Conservation (phyloP, 768 basidiomycete genomes). For the Zangia roseola region DNA sequence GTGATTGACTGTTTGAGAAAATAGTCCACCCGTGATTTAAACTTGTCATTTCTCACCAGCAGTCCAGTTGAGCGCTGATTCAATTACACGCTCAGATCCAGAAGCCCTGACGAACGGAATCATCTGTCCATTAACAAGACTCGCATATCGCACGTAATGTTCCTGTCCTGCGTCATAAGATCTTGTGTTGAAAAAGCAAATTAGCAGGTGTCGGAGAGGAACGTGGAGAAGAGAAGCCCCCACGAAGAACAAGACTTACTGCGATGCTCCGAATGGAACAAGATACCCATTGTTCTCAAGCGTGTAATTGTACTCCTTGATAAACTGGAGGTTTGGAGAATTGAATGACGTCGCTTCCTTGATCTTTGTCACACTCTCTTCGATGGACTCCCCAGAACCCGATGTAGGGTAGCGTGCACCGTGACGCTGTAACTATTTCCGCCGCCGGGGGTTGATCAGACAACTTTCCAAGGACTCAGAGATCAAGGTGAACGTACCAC, state of each 20-base stretch:
- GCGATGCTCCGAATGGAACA: constrained; percentile 60
- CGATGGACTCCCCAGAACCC: constrained; percentile 40
- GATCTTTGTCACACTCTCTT: constrained; percentile 51
- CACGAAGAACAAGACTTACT: constrained; percentile 60
- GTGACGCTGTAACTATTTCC: constrained; percentile 65
- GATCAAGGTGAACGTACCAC: constrained; percentile 5
- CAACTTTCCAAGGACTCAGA: too few relatives aligned
- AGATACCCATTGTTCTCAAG: constrained; percentile 53
- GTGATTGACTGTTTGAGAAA: neutral
- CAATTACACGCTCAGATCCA: constrained; percentile 52
- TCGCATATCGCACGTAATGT: constrained; percentile 50
- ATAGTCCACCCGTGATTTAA: neutral
- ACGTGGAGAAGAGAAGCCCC: constrained; percentile 43
- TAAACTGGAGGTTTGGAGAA: too few relatives aligned
- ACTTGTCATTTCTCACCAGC: constrained; percentile 39
- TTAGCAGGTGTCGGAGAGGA: constrained; percentile 25
- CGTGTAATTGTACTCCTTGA: constrained; percentile 48
- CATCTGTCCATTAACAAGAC: constrained; percentile 41
- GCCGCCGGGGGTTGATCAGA: too few relatives aligned
- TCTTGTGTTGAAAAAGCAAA: constrained; percentile 21
- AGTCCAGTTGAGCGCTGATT: constrained; percentile 67
- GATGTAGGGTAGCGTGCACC: constrained; percentile 72
- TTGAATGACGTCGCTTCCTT: constrained; percentile 34
- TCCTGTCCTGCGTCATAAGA: constrained; percentile 49
- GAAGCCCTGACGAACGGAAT: constrained; percentile 53